Conservation (phyloP, 108 stramenopile species). For the Skeletonema tropicum region DNA sequence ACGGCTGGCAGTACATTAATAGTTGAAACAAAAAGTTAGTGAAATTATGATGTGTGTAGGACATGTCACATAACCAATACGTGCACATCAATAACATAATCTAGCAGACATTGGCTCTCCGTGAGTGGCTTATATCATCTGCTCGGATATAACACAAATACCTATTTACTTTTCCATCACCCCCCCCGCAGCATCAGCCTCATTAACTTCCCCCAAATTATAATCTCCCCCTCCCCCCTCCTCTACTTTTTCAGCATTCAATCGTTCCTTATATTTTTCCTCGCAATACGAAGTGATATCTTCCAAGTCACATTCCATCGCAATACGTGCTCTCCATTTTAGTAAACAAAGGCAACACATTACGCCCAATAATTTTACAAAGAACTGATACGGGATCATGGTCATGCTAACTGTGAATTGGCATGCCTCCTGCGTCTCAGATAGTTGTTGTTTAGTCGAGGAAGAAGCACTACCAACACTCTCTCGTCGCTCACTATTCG, state of each 20-base stretch:
- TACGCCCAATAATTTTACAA: constrained; percentile 10
- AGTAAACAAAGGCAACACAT: constrained; percentile 8
- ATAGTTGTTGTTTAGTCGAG: neutral
- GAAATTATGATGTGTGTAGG: neutral
- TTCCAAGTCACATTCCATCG: constrained; percentile 16
- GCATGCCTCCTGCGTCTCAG: neutral
- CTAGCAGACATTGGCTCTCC: neutral
- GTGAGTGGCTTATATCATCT: neutral
- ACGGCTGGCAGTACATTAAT: too few species aligned
- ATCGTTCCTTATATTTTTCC: neutral
- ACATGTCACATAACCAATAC: neutral
- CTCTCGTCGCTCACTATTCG: neutral
- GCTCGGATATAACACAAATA: neutral
- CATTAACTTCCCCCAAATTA: neutral
- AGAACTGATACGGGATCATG: constrained; percentile 8
- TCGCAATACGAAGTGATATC: constrained; percentile 11
- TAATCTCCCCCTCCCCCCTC: constrained; percentile 11
- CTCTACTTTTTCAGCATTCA: constrained; percentile 4
- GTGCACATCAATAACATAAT: neutral
- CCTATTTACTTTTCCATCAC: neutral
- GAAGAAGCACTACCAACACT: neutral
- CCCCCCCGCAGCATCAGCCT: neutral
- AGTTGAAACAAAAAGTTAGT: neutral
- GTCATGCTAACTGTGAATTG: constrained; percentile 1
- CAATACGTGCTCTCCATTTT: constrained; percentile 7